Percentiles rank a stretch among this genome's conserved stretches.
These are phyloP conservation scores for Aspergillus tamarii DNA, from an alignment of 2,329 filamentous ascomycete genomes.

Conservation along the genomic window DNA sequence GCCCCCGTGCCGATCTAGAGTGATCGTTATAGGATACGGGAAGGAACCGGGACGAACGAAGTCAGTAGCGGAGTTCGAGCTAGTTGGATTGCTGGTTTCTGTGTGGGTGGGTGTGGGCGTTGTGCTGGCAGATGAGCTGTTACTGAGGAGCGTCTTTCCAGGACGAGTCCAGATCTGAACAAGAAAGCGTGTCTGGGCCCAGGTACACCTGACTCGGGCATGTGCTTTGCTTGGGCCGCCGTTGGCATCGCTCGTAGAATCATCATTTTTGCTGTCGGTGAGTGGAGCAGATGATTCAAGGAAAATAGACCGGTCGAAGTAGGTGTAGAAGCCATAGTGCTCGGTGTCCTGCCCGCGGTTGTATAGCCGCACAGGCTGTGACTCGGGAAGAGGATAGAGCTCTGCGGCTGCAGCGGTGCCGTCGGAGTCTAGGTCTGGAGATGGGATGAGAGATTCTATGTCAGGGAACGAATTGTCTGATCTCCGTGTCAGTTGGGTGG, in stretches of 20 bases:
- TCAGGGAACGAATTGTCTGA: slow-evolving; percentile 15
- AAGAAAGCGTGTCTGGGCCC: slow-evolving; percentile 62
- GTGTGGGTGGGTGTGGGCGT: slow-evolving; percentile 17
- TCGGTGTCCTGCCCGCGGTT: slow-evolving; percentile 79
- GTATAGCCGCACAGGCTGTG: slow-evolving; percentile 81
- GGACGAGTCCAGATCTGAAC: slow-evolving; percentile 66
- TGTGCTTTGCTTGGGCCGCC: slow-evolving; percentile 53
- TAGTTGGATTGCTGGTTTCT: slow-evolving; percentile 17
- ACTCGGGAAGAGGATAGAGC: slow-evolving; percentile 68
- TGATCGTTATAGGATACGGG: slow-evolving; percentile 64
- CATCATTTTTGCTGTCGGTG: slow-evolving; percentile 44
- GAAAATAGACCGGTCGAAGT: slow-evolving; percentile 87
- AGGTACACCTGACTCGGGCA: slow-evolving; percentile 58
- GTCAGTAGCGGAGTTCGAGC: slow-evolving; percentile 43
- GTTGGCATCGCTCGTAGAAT: slow-evolving; percentile 49
- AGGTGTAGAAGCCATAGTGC: slow-evolving; percentile 92
- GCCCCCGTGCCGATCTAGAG: slow-evolving; percentile 64
- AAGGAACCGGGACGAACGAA: slow-evolving; percentile 60
- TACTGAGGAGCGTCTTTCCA: slow-evolving; percentile 31
- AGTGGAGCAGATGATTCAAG: slow-evolving; percentile 62
- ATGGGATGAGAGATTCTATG: slow-evolving; percentile 20
- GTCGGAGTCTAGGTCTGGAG: slow-evolving; percentile 59
- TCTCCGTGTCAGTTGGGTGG: slow-evolving; percentile 44
- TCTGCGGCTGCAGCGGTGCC: slow-evolving; percentile 73
- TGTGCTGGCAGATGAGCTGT: slow-evolving; percentile 9